Evolutionary conservation across 1,284 basidiomycete species (phyloP).

Genomic region (Austroboletus novae-zelandiae): DNA sequence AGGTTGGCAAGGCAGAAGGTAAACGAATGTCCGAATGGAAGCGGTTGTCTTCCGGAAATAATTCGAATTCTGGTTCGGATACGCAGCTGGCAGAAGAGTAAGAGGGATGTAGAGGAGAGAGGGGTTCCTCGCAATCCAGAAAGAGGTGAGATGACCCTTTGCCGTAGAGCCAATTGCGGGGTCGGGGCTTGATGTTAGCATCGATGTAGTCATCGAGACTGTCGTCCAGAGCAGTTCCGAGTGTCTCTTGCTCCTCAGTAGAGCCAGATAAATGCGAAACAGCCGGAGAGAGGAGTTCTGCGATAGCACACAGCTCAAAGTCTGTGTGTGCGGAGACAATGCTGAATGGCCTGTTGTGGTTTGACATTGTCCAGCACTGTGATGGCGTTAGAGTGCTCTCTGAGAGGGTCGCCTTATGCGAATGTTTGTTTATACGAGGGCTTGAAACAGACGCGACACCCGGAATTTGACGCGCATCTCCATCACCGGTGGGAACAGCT

Average conservation of each 20-base stretch:
- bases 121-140: conserved; percentile 31
- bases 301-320: conserved; percentile 37
- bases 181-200: conserved; percentile 11
- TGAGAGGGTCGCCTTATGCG: conserved; percentile 26
- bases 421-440: conserved; percentile 13
- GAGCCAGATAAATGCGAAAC: conserved; percentile 22
- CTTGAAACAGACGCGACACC: conserved; percentile 9
- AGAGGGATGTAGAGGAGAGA: conserved; percentile 25
- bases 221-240: conserved; percentile 28
- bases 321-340: conserved; percentile 37
- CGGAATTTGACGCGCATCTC: conserved; percentile 14
- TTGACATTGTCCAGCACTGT: conserved; percentile 16
- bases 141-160: conserved; percentile 26
- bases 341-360: conserved; percentile 28
- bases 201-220: conserved; percentile 30
- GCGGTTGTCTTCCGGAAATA: conserved; percentile 29
- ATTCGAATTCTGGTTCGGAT: conserved; percentile 38
- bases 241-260: conserved; percentile 31
- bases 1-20: conserved; percentile 16
- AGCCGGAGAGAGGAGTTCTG: conserved; percentile 36
- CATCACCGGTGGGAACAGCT: conserved; percentile 24
- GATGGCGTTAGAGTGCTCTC: conserved; percentile 24
- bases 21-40: conserved; percentile 23
- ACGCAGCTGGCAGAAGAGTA: conserved; percentile 12
- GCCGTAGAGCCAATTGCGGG: background rate